These are phyloP conservation scores for Pythium volutum DNA, from an alignment of 352 stramenopile species.

Conservation along the genomic window DNA sequence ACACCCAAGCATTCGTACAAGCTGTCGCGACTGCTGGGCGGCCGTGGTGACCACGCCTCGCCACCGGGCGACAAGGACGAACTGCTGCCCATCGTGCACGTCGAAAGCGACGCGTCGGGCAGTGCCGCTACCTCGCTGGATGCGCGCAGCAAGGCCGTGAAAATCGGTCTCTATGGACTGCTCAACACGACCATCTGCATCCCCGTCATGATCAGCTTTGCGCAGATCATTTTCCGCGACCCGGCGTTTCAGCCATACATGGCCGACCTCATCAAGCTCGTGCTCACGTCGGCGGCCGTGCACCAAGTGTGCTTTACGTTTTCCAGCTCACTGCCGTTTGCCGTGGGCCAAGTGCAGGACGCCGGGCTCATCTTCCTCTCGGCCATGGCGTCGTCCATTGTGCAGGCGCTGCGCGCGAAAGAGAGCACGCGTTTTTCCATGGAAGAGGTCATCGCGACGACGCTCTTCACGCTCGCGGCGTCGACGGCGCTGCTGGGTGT, in stretches of 20 bases:
- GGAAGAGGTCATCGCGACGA: constrained; percentile 90
- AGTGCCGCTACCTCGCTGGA: background rate
- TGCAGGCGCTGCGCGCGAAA: constrained; percentile 64
- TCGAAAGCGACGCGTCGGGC: constrained; percentile 6
- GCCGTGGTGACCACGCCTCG: background rate
- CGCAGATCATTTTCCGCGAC: constrained; percentile 95
- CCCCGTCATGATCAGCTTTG: constrained; percentile 91
- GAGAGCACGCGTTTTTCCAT: constrained; percentile 63
- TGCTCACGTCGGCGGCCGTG: constrained; percentile 80
- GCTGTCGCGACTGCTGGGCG: constrained; percentile 11
- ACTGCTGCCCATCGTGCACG: constrained; percentile 24
- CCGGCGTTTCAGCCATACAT: constrained; percentile 90
- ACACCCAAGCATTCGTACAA: constrained; percentile 30
- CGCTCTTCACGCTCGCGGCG: constrained; percentile 91
- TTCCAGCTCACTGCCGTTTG: constrained; percentile 94
- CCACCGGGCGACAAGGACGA: constrained; percentile 9
- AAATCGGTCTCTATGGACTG: constrained; percentile 83
- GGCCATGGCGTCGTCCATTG: constrained; percentile 91
- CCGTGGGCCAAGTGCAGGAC: constrained; percentile 98
- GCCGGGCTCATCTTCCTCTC: constrained; percentile 99
- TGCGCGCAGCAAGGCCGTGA: constrained; percentile 32
- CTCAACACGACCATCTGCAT: constrained; percentile 95
- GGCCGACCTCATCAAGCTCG: constrained; percentile 94
- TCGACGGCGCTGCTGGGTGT: constrained; percentile 92
- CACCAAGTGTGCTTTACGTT: constrained; percentile 85